These are phyloP conservation scores for Paraphaeosphaeria sporulosa DNA, from an alignment of 2,329 filamentous ascomycete genomes.

Conservation along the genomic window DNA sequence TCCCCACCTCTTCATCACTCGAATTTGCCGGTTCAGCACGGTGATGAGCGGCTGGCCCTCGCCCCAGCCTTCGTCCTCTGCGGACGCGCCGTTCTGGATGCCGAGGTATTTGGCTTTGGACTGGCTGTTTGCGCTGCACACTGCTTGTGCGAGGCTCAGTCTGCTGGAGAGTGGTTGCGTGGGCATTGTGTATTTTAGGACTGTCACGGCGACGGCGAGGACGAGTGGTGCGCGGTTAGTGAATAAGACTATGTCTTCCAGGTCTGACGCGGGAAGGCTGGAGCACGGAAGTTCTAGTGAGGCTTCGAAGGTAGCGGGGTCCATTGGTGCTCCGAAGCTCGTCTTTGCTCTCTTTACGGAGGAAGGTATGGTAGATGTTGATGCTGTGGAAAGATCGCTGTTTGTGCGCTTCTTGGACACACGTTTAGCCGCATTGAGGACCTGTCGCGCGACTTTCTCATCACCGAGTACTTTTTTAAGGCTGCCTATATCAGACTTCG, in stretches of 20 bases:
- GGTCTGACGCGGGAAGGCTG: constrained; percentile 64
- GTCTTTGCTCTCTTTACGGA: constrained; percentile 47
- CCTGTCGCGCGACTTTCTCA: constrained; percentile 64
- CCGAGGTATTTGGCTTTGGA: constrained; percentile 79
- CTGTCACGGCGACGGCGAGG: constrained; percentile 77
- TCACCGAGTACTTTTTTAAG: constrained; percentile 58
- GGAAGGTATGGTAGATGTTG: constrained; percentile 17
- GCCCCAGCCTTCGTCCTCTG: constrained; percentile 75
- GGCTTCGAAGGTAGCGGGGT: constrained; percentile 67
- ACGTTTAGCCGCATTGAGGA: constrained; percentile 65
- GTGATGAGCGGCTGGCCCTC: constrained; percentile 76
- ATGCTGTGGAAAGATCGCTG: constrained; percentile 35
- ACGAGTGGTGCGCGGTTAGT: constrained; percentile 86
- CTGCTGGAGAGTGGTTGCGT: constrained; percentile 85
- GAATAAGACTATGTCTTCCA: constrained; percentile 66
- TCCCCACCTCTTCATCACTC: constrained; percentile 78
- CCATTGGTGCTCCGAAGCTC: constrained; percentile 38
- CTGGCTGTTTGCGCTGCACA: constrained; percentile 81
- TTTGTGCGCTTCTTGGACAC: constrained; percentile 63
- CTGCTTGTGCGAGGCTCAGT: constrained; percentile 81
- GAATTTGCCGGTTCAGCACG: constrained; percentile 76
- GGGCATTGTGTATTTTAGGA: constrained; percentile 82
- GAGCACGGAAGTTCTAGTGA: constrained; percentile 67
- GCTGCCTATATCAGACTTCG: constrained; percentile 55
- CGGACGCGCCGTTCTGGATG: constrained; percentile 69